These are phyloP conservation scores for Solanum gandarillasii DNA, from an alignment of 257 asterid genomes.

Conservation along the genomic window DNA sequence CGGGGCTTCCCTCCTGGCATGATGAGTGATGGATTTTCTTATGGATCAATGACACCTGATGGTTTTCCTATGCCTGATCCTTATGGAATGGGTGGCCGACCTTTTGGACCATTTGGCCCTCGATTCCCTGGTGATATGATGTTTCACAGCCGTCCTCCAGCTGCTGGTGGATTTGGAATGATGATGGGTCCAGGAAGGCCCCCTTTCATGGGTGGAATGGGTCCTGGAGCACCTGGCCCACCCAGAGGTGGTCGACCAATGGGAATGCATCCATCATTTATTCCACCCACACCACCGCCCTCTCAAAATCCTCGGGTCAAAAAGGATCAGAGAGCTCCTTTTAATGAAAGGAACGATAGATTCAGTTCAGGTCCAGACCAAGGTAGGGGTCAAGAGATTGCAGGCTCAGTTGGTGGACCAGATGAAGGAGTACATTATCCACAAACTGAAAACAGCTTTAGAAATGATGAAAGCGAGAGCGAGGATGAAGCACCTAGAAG, in stretches of 20 bases:
- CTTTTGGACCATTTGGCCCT: constrained; percentile 37
- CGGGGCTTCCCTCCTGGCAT: constrained; percentile 66
- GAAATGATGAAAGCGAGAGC: constrained; percentile 51
- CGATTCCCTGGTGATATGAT: constrained; percentile 77
- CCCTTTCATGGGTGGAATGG: constrained; percentile 53
- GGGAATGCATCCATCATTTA: constrained; percentile 28
- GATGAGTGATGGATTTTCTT: constrained; percentile 3
- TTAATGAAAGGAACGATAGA: constrained; percentile 30
- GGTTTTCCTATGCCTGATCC: constrained; percentile 52
- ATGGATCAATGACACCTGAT: constrained; percentile 32
- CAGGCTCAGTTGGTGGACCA: constrained; percentile 20
- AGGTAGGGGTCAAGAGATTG: constrained; percentile 47
- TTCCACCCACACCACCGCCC: constrained; percentile 32
- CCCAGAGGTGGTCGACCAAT: constrained; percentile 43
- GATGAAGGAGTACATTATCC: constrained; percentile 29
- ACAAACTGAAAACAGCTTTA: constrained; percentile 21
- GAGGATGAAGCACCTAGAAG: constrained; percentile 77
- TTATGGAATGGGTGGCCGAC: constrained; percentile 3
- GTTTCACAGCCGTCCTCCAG: constrained; percentile 64
- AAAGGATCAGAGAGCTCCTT: constrained; percentile 38
- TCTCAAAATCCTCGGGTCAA: constrained; percentile 39
- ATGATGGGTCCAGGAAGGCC: constrained; percentile 76
- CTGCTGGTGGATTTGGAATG: constrained; percentile 66
- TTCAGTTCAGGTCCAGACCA: constrained; percentile 32
- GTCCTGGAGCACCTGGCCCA: constrained; percentile 24